Evolutionary conservation across 108 stramenopile species (phyloP), one percentile per base, ranked within the genome.

Genomic region (Stephanodiscus minutulus): DNA sequence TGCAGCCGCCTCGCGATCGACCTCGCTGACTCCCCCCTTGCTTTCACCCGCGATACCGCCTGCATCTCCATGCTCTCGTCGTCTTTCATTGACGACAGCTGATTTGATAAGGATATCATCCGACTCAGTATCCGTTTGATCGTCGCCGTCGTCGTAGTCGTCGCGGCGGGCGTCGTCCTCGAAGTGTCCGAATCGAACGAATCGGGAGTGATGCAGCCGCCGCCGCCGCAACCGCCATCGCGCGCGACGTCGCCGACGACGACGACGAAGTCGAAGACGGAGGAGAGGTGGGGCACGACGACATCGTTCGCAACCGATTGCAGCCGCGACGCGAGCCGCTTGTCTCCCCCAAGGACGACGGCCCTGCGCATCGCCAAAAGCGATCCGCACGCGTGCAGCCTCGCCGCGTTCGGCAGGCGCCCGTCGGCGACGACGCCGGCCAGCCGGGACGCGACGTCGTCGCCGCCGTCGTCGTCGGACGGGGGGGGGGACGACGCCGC

Each of bases 1-100:
- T 89, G 85, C 64, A 87, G 89, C 31, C 91, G 66, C 20, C 83
- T 53, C 2, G 89, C 91, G 77, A 93, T 93, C 15, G 66, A 15
- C 48, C 88, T 52, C 0, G 91, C 86, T 12, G 89, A 85, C 74
- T 93, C 91, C 21, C 88, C 80, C 20, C 87, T 78, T 12, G 77
- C 75, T 54, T 85, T 73, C 33, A 89, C 82, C 47, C 73, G 68
- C 17, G 68, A 66, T 11, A 86, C 74, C 58, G 88, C 77, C 31
- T 85, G 73, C 25, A 57, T 72, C 81, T 92, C 91, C 70, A 92
- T 68, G 37, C 54, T 35, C 46, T 81, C 79, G 73, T 92, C 91
- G 52, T 80, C 62, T 50, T 87, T 72, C 52, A 72, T 59, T 6
- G 36, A 20, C 15, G 66, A 64, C 6, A 68, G 36, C 7, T 33